These are phyloP conservation scores for Serpula lacrymans DNA, from an alignment of 768 basidiomycete species.

Conservation along the genomic window DNA sequence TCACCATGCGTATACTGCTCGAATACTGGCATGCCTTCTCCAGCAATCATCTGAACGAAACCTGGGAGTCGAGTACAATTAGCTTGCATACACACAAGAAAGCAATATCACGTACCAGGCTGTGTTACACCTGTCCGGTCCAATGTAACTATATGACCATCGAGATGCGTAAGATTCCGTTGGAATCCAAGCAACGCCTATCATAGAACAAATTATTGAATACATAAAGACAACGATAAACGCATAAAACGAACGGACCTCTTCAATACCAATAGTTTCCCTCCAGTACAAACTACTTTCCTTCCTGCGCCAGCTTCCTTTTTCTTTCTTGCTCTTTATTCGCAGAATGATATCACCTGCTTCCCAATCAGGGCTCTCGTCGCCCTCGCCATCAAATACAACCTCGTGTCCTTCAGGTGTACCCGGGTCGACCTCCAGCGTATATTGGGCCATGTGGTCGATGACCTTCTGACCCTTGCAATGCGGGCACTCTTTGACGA, in stretches of 20 bases:
- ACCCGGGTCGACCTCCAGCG: slow-evolving; percentile 81
- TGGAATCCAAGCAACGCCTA: slow-evolving; percentile 98
- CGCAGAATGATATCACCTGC: slow-evolving; percentile 89
- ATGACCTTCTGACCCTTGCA: slow-evolving; percentile 81
- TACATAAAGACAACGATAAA: background rate
- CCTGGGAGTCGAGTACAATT: slow-evolving; percentile 38
- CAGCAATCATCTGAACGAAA: slow-evolving; percentile 79
- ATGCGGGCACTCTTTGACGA: slow-evolving; percentile 75
- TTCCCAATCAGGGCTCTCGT: slow-evolving; percentile 95
- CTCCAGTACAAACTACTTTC: slow-evolving; percentile 90
- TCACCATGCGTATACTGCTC: slow-evolving; percentile 64
- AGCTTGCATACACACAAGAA: background rate
- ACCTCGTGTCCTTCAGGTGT: slow-evolving; percentile 93
- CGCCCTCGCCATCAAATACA: slow-evolving; percentile 93
- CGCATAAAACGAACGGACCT: slow-evolving; percentile 57
- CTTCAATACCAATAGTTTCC: slow-evolving; percentile 87
- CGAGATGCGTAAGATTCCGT: slow-evolving; percentile 86
- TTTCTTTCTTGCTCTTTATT: slow-evolving; percentile 72
- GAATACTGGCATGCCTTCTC: slow-evolving; percentile 86
- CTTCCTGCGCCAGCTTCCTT: slow-evolving; percentile 84
- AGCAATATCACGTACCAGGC: slow-evolving; percentile 54
- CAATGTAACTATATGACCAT: slow-evolving; percentile 75
- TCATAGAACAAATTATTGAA: background rate
- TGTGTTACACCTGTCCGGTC: slow-evolving; percentile 83
- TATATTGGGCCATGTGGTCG: slow-evolving; percentile 77